phyloP scores from a whole-genome alignment of 2,329 filamentous ascomycete species.

The Apiospora pterosperma region DNA sequence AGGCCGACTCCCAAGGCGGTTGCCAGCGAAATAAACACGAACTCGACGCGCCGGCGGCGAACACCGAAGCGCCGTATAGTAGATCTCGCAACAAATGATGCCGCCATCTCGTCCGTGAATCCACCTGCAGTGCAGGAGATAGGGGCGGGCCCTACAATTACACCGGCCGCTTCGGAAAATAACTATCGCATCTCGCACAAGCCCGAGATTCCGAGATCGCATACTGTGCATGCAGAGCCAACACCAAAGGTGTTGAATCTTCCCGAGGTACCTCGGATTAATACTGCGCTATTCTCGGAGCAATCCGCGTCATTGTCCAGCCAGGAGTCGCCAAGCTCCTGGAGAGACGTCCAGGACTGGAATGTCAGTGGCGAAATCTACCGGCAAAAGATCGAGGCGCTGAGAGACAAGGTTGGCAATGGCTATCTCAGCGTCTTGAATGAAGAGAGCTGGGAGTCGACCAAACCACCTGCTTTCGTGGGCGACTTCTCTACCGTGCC shows the following conservation, averaged over 20 bases:
- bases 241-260: slow-evolving; percentile 23
- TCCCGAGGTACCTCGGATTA: slow-evolving; percentile 34
- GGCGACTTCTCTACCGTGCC: slow-evolving; percentile 34
- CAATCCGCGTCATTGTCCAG: slow-evolving; percentile 28
- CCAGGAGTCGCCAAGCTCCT: slow-evolving; percentile 29
- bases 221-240: slow-evolving; percentile 20
- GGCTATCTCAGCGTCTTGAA: slow-evolving; percentile 84
- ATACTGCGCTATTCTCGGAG: slow-evolving; percentile 33
- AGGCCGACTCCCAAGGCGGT: slow-evolving; percentile 47
- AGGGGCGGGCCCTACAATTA: slow-evolving; percentile 18
- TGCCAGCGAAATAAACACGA: slow-evolving; percentile 56
- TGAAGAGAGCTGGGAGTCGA: slow-evolving; percentile 65
- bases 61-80: slow-evolving; percentile 62
- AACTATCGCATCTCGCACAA: slow-evolving; percentile 45
- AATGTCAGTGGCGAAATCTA: slow-evolving; percentile 73
- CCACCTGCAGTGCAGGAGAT: slow-evolving; percentile 15
- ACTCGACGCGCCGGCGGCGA: slow-evolving; percentile 57
- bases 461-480: slow-evolving; percentile 34
- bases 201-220: slow-evolving; percentile 34
- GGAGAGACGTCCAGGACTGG: slow-evolving; percentile 54
- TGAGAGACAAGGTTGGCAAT: slow-evolving; percentile 81
- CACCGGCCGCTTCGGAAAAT: slow-evolving; percentile 17
- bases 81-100: slow-evolving; percentile 56
- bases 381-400: slow-evolving; percentile 79
- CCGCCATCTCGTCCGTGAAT: slow-evolving; percentile 20